These are phyloP conservation scores for Ceratopteris richardii DNA, from an alignment of 75 land plant species.

Conservation along the genomic window DNA sequence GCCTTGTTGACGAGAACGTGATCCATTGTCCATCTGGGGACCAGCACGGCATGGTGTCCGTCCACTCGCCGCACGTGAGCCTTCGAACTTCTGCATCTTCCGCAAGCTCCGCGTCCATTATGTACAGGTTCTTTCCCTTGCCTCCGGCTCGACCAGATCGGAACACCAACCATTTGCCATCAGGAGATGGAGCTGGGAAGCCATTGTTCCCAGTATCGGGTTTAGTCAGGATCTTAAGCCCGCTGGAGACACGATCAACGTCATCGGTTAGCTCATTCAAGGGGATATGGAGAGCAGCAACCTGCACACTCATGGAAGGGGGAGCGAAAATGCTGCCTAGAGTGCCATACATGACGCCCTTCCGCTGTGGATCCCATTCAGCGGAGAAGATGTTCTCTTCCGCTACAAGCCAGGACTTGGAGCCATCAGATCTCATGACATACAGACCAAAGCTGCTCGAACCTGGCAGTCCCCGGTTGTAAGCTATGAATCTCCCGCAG, in stretches of 20 bases:
- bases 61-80: slow-evolving; percentile 71
- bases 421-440: slow-evolving; percentile 29
- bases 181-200: slow-evolving; percentile 64
- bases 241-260: slow-evolving; percentile 9
- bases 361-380: slow-evolving; percentile 25
- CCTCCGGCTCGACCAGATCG: slow-evolving; percentile 66
- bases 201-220: slow-evolving; percentile 48
- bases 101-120: slow-evolving; percentile 60
- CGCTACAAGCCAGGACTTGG: slow-evolving; percentile 22
- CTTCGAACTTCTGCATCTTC: slow-evolving; percentile 46
- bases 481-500: slow-evolving; percentile 37
- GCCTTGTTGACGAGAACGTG: slow-evolving; percentile 72
- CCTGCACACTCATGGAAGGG: slow-evolving; percentile 25
- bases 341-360: slow-evolving; percentile 30
- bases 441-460: slow-evolving; percentile 8
- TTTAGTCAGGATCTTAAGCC: slow-evolving; percentile 28
- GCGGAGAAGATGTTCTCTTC: slow-evolving; percentile 17
- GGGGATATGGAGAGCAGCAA: slow-evolving; percentile 27
- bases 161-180: slow-evolving; percentile 73
- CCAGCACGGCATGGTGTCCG: slow-evolving; percentile 85
- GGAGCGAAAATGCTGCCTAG: slow-evolving; percentile 35
- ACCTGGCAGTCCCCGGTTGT: slow-evolving; percentile 11
- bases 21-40: slow-evolving; percentile 75
- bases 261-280: slow-evolving; percentile 12
- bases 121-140: slow-evolving; percentile 60